These are phyloP conservation scores for Hypomontagnella monticulosa DNA, from an alignment of 495 filamentous ascomycete genomes.

Conservation along the genomic window DNA sequence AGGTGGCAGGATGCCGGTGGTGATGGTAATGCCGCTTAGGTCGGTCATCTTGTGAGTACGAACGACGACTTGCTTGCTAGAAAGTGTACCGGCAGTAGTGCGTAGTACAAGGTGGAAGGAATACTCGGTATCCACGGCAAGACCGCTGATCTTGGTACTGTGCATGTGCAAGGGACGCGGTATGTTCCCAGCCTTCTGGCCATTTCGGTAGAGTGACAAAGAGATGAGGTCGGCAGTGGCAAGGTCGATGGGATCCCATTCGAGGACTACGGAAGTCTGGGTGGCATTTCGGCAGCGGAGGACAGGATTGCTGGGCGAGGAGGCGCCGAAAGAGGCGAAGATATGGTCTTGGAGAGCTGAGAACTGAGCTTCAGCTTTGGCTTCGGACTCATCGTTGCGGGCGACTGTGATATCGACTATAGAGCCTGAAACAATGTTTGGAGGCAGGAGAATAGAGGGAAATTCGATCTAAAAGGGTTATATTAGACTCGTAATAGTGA, in stretches of 20 bases:
- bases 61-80: constrained; percentile 83
- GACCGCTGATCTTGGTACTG: constrained; percentile 95
- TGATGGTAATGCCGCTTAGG: constrained; percentile 93
- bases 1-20: constrained; percentile 83
- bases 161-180: constrained; percentile 84
- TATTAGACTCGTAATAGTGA: constrained; percentile 12
- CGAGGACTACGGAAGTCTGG: constrained; percentile 94
- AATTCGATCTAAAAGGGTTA: constrained; percentile 89
- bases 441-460: constrained; percentile 94
- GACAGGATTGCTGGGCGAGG: constrained; percentile 78
- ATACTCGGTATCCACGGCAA: constrained; percentile 95
- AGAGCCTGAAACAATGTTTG: constrained; percentile 90
- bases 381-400: constrained; percentile 84
- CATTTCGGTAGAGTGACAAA: constrained; percentile 92
- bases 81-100: constrained; percentile 88
- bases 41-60: constrained; percentile 99
- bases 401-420: constrained; percentile 98
- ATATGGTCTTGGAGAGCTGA: constrained; percentile 85
- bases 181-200: constrained; percentile 93
- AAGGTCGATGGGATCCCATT: constrained; percentile 95
- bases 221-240: constrained; percentile 90
- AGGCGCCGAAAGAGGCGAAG: constrained; percentile 82
- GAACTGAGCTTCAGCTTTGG: constrained; percentile 76
- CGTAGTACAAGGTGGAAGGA: constrained; percentile 91
- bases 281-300: constrained; percentile 95